A percentile compares a stretch with the other conserved stretches of the same genome.
Evolutionary conservation across 495 filamentous ascomycete genomes (phyloP).

Genomic region (Penicillium desertorum): DNA sequence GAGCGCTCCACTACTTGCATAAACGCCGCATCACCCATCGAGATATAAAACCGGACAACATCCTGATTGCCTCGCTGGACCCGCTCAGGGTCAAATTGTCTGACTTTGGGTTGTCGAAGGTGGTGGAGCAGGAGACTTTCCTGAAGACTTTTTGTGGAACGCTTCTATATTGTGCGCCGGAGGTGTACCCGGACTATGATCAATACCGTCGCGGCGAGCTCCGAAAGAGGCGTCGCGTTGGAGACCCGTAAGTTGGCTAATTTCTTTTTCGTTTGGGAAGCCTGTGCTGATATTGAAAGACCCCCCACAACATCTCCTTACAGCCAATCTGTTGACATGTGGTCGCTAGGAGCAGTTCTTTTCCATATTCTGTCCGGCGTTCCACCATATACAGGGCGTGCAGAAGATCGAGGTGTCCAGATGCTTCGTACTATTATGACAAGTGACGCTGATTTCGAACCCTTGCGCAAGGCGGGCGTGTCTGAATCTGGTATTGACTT

Average conservation of each 20-base stretch:
- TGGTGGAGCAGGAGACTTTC: conserved; percentile 84
- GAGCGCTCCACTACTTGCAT: conserved; percentile 86
- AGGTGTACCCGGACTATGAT: conserved; percentile 87
- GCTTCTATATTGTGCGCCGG: conserved; percentile 90
- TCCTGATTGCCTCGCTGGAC: conserved; percentile 69
- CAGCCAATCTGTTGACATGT: conserved; percentile 86
- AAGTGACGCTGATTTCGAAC: conserved; percentile 57
- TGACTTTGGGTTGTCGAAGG: conserved; percentile 94
- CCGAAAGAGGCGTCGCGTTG: conserved; percentile 53
- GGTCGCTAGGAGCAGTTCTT: conserved; percentile 89
- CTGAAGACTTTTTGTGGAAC: conserved; percentile 96
- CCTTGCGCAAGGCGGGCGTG: conserved; percentile 55
- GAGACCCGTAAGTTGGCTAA: conserved; percentile 43
- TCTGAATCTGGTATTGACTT: conserved; percentile 69
- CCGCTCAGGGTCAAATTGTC: conserved; percentile 87
- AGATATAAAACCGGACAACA: conserved; percentile 98
- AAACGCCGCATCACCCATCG: conserved; percentile 85
- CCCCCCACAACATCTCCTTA: conserved; percentile 60
- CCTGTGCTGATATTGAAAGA: conserved; percentile 30
- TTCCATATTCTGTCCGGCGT: conserved; percentile 73
- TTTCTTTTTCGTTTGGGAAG: neutral
- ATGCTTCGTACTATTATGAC: conserved; percentile 87
- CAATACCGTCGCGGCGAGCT: conserved; percentile 42
- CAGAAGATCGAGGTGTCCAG: conserved; percentile 54
- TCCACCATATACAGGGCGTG: conserved; percentile 73